phyloP scores from a whole-genome alignment of 768 basidiomycete species.

The Kwoniella europaea region DNA sequence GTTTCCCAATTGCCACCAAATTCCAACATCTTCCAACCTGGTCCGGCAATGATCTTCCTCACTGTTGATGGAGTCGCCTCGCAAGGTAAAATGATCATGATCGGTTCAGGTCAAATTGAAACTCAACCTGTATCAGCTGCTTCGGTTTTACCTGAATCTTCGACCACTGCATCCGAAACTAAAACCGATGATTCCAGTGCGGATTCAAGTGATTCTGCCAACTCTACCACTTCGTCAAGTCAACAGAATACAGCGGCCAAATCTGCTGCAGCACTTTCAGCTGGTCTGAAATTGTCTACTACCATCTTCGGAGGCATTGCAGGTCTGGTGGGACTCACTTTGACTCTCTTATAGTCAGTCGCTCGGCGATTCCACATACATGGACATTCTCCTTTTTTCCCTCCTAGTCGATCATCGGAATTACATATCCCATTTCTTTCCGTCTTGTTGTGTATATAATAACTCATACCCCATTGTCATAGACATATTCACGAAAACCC shows the following conservation, averaged over 20 bases:
- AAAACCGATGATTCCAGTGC: not conserved
- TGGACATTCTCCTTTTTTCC: not conserved
- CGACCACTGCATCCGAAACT: conserved; percentile 10
- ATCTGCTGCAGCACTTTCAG: conserved; percentile 12
- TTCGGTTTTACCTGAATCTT: conserved; percentile 37
- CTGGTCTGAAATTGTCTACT: conserved; percentile 19
- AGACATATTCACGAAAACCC: not conserved
- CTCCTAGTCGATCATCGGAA: not conserved
- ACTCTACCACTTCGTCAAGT: not conserved
- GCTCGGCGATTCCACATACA: not conserved
- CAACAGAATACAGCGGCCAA: conserved; percentile 20
- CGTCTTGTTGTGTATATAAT: conserved; percentile 18
- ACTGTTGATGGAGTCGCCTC: conserved; percentile 55
- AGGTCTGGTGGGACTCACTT: not conserved
- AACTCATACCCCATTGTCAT: not conserved
- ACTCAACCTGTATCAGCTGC: conserved; percentile 40
- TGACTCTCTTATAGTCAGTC: conserved; percentile 1
- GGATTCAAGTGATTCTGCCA: conserved; percentile 5
- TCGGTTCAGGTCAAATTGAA: conserved; percentile 47
- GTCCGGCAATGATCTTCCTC: conserved; percentile 54
- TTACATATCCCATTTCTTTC: not conserved
- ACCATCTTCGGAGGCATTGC: not conserved
- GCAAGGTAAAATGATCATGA: conserved; percentile 45
- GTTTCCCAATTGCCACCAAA: conserved; percentile 81
- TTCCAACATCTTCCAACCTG: conserved; percentile 66